phyloP scores from a whole-genome alignment of 441 rosid species.

The Pelargonium australe region DNA sequence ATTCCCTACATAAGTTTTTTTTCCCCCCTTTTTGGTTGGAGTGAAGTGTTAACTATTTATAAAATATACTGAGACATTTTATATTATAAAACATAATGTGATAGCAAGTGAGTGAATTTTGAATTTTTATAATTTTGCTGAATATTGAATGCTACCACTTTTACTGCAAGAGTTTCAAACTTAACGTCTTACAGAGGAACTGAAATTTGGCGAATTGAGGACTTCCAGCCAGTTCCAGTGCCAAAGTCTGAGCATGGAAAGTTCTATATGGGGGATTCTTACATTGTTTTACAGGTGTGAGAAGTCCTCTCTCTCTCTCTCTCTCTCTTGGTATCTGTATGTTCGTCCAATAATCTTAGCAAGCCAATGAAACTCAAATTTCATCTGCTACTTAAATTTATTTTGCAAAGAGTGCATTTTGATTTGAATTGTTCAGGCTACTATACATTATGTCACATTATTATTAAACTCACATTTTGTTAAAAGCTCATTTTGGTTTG shows the following conservation, averaged over 20 bases:
- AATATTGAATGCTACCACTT: conserved; percentile 8
- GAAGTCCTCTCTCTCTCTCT: background rate
- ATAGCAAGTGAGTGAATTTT: conserved; percentile 7
- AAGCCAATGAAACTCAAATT: background rate
- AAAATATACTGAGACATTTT: conserved; percentile 10
- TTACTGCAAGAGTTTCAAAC: conserved; percentile 32
- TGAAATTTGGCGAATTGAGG: conserved; percentile 98
- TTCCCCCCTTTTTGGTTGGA: conserved; percentile 5
- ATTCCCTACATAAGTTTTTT: background rate
- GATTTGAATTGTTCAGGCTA: background rate
- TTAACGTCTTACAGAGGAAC: conserved; percentile 69
- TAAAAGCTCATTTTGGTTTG: background rate
- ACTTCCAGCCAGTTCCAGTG: conserved; percentile 81
- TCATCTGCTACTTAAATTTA: background rate
- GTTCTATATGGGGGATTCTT: conserved; percentile 89
- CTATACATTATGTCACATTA: background rate
- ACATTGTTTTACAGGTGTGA: conserved; percentile 88
- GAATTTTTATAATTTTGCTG: conserved; percentile 1
- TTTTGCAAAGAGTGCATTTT: background rate
- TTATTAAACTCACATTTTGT: background rate
- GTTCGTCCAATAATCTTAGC: background rate
- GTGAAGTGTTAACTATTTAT: background rate
- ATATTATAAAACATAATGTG: background rate
- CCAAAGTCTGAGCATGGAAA: conserved; percentile 92
- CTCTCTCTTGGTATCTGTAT: background rate